Percentiles rank a stretch among this genome's conserved stretches.
These are phyloP conservation scores for Amanita phalloides DNA, from an alignment of 768 basidiomycete genomes.

Conservation along the genomic window DNA sequence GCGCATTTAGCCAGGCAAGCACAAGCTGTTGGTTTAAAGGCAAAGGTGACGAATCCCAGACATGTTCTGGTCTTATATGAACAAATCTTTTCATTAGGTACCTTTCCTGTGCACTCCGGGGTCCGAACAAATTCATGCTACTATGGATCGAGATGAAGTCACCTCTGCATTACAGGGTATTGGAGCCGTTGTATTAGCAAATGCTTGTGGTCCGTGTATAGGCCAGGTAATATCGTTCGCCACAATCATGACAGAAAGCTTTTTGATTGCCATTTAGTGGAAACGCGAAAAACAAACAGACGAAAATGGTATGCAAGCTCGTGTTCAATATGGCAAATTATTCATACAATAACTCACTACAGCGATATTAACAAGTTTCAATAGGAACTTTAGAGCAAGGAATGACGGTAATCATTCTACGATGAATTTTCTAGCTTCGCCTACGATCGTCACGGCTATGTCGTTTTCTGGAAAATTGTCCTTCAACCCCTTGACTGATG, in stretches of 20 bases:
- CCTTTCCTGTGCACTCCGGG: slow-evolving; percentile 87
- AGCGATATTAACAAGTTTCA: slow-evolving; percentile 98
- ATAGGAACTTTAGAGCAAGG: slow-evolving; percentile 81
- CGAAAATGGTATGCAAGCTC: slow-evolving; percentile 61
- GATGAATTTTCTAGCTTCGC: slow-evolving; percentile 98
- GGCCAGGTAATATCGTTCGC: slow-evolving; percentile 52
- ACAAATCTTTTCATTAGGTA: slow-evolving; percentile 28
- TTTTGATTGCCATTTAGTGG: slow-evolving; percentile 47
- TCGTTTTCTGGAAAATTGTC: slow-evolving; percentile 88
- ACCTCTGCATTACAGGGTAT: slow-evolving; percentile 75
- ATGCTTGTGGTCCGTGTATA: slow-evolving; percentile 98
- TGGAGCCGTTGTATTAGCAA: slow-evolving; percentile 91
- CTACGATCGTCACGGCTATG: slow-evolving; percentile 96
- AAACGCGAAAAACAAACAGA: slow-evolving; percentile 81
- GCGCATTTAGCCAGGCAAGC: slow-evolving; percentile 90
- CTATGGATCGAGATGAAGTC: slow-evolving; percentile 90
- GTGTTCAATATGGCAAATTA: not conserved
- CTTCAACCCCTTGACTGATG: slow-evolving; percentile 89
- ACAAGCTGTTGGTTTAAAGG: slow-evolving; percentile 65
- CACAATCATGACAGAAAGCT: not conserved
- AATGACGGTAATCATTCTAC: slow-evolving; percentile 93
- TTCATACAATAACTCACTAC: slow-evolving; percentile 1
- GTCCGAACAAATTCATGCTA: slow-evolving; percentile 94
- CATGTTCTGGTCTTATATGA: not conserved
- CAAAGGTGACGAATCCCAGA: slow-evolving; percentile 36